These are phyloP conservation scores for Diutina mesorugosa DNA, from an alignment of 1,139 yeast species.

Conservation along the genomic window DNA sequence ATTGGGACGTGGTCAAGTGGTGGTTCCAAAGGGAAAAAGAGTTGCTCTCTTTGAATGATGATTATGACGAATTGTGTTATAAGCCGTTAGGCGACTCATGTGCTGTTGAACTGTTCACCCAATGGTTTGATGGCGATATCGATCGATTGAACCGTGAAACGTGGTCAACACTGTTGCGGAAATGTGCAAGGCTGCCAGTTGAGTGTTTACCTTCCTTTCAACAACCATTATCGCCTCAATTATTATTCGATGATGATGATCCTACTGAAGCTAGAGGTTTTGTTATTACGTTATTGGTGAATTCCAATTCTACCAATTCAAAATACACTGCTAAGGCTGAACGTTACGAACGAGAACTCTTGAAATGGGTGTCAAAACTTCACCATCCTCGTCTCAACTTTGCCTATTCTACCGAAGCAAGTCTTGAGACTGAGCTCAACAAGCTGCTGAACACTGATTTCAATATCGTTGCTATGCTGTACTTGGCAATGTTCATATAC, in stretches of 20 bases:
- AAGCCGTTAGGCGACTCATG: conserved; percentile 72
- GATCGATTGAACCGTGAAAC: conserved; percentile 29
- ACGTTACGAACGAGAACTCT: conserved; percentile 56
- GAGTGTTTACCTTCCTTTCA: conserved; percentile 83
- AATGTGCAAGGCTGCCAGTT: conserved; percentile 73
- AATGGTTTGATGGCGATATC: conserved; percentile 66
- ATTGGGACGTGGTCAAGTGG: conserved; percentile 66
- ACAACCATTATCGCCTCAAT: conserved; percentile 67
- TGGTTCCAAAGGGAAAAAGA: conserved; percentile 70
- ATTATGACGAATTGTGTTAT: conserved; percentile 41
- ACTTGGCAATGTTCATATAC: conserved; percentile 79
- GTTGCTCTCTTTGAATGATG: conserved; percentile 20
- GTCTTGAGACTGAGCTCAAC: conserved; percentile 73
- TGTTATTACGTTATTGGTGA: conserved; percentile 57
- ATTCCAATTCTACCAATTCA: conserved; percentile 27
- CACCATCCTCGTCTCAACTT: conserved; percentile 40
- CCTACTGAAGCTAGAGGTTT: conserved; percentile 56
- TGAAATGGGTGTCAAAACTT: conserved; percentile 37
- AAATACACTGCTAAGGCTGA: conserved; percentile 29
- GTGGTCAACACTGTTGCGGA: conserved; percentile 43
- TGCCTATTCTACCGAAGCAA: conserved; percentile 71
- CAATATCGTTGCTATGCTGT: conserved; percentile 58
- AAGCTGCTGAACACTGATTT: conserved; percentile 74
- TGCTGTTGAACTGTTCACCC: conserved; percentile 83
- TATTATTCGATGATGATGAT: conserved; percentile 44